These are phyloP conservation scores for Rhizophora apiculata DNA, from an alignment of 345 rosid genomes.

Conservation along the genomic window DNA sequence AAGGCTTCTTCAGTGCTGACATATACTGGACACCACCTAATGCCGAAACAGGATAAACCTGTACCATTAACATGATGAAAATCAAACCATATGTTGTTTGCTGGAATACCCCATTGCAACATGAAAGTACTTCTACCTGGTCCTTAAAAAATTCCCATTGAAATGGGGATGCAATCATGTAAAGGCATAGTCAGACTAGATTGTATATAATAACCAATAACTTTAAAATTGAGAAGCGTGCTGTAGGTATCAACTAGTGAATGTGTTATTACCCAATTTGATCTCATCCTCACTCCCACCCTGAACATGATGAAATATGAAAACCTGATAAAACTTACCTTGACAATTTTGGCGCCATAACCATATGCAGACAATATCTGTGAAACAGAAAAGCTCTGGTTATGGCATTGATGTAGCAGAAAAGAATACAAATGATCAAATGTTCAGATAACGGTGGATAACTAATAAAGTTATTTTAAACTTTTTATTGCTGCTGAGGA, in stretches of 20 bases:
- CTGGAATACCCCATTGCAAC: background rate
- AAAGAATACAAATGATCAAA: background rate
- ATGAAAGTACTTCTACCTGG: background rate
- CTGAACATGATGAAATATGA: background rate
- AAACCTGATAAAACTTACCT: constrained; percentile 33
- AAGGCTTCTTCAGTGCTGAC: constrained; percentile 56
- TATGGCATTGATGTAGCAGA: background rate
- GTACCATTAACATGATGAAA: constrained; percentile 15
- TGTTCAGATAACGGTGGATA: background rate
- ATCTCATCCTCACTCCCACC: background rate
- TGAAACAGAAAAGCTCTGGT: constrained; percentile 2
- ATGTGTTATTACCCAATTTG: too few relatives aligned
- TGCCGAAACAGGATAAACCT: constrained; percentile 62
- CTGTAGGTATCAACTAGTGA: background rate
- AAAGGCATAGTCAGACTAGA: background rate
- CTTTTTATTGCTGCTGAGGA: too few relatives aligned
- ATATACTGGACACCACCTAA: constrained; percentile 47
- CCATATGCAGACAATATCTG: constrained; percentile 54
- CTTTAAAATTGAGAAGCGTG: background rate
- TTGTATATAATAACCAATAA: background rate
- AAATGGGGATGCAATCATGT: background rate
- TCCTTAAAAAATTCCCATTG: background rate
- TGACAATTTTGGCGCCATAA: constrained; percentile 53
- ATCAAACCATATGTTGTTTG: constrained; percentile 4
- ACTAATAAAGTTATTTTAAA: too few relatives aligned